Evolutionary conservation across 164 flowering plant species (phyloP).

Genomic region (Stephania cephalantha): DNA sequence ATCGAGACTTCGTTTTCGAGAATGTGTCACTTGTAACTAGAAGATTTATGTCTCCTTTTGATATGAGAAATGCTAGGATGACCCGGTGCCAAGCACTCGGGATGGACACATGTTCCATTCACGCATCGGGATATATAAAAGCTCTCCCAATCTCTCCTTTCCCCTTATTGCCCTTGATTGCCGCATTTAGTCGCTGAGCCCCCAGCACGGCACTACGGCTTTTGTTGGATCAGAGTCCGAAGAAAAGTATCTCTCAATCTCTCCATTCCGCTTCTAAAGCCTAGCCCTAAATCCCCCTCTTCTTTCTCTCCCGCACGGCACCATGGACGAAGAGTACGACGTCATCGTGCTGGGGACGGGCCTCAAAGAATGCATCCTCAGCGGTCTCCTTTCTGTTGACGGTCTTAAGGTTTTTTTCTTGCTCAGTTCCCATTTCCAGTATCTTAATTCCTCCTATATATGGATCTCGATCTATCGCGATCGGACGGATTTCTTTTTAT

Average conservation of each 20-base stretch:
- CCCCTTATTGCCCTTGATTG: too few relatives aligned
- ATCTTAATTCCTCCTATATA: background rate
- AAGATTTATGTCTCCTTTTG: too few relatives aligned
- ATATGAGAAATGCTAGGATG: too few relatives aligned
- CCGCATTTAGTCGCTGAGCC: too few relatives aligned
- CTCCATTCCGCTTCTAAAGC: background rate
- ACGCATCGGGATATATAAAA: too few relatives aligned
- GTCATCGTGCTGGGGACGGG: constrained; percentile 35
- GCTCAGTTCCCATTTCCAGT: background rate
- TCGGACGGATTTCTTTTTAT: background rate
- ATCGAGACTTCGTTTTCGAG: too few relatives aligned
- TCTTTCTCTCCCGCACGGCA: background rate
- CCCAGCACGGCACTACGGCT: too few relatives aligned
- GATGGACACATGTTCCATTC: too few relatives aligned
- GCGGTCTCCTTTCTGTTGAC: constrained; percentile 35
- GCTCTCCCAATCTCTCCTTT: too few relatives aligned
- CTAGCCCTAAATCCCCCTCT: background rate
- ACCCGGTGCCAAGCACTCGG: too few relatives aligned
- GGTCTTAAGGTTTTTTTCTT: constrained; percentile 25
- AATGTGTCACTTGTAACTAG: too few relatives aligned
- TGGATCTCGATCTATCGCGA: background rate
- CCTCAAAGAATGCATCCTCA: constrained; percentile 35
- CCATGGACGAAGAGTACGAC: constrained; percentile 37
- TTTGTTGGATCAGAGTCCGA: too few relatives aligned
- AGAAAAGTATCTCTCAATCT: background rate